Evolutionary conservation across 768 basidiomycete species (phyloP).

Genomic region (Trichaptum fuscoviolaceum): DNA sequence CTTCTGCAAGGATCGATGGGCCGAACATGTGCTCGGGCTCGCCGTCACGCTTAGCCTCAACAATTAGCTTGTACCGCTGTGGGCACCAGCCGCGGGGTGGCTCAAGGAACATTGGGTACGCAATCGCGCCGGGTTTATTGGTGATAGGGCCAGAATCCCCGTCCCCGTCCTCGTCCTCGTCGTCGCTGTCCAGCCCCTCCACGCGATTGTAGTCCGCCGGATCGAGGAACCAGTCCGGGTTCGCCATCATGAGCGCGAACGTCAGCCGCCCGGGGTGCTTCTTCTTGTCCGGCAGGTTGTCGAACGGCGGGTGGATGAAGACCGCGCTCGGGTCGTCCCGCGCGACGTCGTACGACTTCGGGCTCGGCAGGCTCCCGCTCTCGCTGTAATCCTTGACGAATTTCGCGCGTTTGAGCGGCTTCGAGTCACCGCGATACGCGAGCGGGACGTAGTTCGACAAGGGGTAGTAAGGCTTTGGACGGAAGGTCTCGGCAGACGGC

Average conservation of each 20-base stretch:
- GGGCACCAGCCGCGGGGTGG: conserved; percentile 85
- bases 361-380: too few species aligned
- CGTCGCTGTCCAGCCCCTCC: too few species aligned
- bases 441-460: conserved; percentile 14
- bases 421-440: conserved; percentile 2
- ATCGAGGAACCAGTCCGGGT: conserved; percentile 78
- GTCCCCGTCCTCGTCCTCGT: too few species aligned
- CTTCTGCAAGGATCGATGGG: conserved; percentile 59
- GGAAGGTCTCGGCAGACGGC: conserved; percentile 58
- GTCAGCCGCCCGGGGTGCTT: conserved; percentile 63
- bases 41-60: too few species aligned
- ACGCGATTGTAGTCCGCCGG: conserved; percentile 48
- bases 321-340: conserved; percentile 58
- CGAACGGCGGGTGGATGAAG: conserved; percentile 75
- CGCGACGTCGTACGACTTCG: conserved; percentile 44
- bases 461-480: conserved; percentile 51
- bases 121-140: conserved; percentile 44
- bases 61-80: conserved; percentile 58
- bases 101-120: conserved; percentile 73
- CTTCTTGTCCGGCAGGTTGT: conserved; percentile 57
- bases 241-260: conserved; percentile 66
- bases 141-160: too few species aligned
- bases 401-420: too few species aligned
- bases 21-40: conserved; percentile 49
- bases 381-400: too few species aligned